phyloP scores from a whole-genome alignment of 2,329 filamentous ascomycete species.

The Cladosporium cucumerinum region DNA sequence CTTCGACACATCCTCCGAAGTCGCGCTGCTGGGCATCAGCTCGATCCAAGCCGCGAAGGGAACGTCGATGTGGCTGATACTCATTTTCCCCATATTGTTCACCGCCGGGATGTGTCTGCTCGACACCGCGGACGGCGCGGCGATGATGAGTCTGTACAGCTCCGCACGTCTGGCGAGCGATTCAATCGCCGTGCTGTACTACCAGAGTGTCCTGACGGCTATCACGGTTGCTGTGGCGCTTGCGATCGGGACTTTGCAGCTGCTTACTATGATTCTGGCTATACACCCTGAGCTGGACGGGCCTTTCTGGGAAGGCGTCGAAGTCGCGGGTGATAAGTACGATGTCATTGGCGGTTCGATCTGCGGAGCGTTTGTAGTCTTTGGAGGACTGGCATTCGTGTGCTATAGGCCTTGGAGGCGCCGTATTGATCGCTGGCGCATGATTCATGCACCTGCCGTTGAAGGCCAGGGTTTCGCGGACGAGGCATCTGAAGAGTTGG shows the following conservation, averaged over 20 bases:
- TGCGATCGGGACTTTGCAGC: slow-evolving; percentile 80
- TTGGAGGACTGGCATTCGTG: slow-evolving; percentile 69
- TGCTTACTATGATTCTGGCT: slow-evolving; percentile 74
- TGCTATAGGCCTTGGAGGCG: slow-evolving; percentile 77
- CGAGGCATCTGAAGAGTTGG: neutral
- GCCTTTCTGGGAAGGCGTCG: slow-evolving; percentile 86
- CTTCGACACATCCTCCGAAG: slow-evolving; percentile 93
- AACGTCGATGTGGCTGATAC: slow-evolving; percentile 87
- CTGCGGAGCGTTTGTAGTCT: slow-evolving; percentile 77
- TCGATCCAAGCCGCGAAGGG: slow-evolving; percentile 81
- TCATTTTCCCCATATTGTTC: slow-evolving; percentile 87
- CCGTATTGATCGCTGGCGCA: slow-evolving; percentile 45
- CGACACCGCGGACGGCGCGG: slow-evolving; percentile 85
- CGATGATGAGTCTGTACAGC: slow-evolving; percentile 94
- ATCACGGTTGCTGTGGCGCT: slow-evolving; percentile 81
- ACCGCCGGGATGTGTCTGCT: slow-evolving; percentile 94
- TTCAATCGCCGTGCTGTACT: slow-evolving; percentile 86
- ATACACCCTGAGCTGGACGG: slow-evolving; percentile 66
- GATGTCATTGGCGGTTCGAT: slow-evolving; percentile 84
- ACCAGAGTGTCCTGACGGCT: slow-evolving; percentile 80
- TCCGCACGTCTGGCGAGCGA: slow-evolving; percentile 74
- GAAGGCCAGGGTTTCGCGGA: neutral
- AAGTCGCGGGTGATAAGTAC: slow-evolving; percentile 71
- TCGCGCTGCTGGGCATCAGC: slow-evolving; percentile 85
- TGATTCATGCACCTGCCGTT: slow-evolving; percentile 7